Percentiles rank a stretch among this genome's conserved stretches.
Conservation (phyloP, 805 yeast species). For the Candida ulmi region DNA sequence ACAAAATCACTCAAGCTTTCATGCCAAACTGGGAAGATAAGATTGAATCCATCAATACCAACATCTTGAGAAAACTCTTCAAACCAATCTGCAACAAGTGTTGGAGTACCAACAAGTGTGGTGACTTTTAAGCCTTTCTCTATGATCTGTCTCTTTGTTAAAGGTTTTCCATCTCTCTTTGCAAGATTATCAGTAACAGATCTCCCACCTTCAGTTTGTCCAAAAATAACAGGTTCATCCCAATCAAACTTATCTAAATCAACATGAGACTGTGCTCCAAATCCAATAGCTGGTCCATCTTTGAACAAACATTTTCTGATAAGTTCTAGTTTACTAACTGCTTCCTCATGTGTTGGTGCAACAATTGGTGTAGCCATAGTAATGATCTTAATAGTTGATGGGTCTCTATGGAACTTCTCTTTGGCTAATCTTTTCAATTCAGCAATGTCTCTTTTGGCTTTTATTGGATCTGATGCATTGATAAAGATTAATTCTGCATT, state of each 20-base stretch:
- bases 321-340: slow-evolving; percentile 23
- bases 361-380: slow-evolving; percentile 33
- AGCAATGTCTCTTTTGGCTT: slow-evolving; percentile 25
- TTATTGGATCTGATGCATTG: slow-evolving; percentile 28
- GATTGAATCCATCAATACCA: slow-evolving; percentile 39
- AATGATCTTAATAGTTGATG: slow-evolving; percentile 32
- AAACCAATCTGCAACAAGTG: slow-evolving; percentile 34
- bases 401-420: slow-evolving; percentile 31
- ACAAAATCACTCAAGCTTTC: slow-evolving; percentile 33
- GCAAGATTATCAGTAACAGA: slow-evolving; percentile 28
- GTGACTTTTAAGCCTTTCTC: slow-evolving; percentile 27
- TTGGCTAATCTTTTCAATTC: slow-evolving; percentile 29
- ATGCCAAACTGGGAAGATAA: slow-evolving; percentile 32
- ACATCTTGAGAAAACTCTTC: slow-evolving; percentile 33
- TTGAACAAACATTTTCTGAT: slow-evolving; percentile 29
- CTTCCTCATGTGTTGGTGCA: slow-evolving; percentile 37
- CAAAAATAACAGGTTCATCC: slow-evolving; percentile 26
- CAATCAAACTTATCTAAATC: slow-evolving; percentile 29
- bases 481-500: slow-evolving; percentile 38
- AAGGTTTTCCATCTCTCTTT: slow-evolving; percentile 13
- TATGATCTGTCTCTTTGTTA: slow-evolving; percentile 25
- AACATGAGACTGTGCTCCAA: slow-evolving; percentile 41
- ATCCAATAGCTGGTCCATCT: slow-evolving; percentile 39
- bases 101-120: slow-evolving; percentile 30
- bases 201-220: slow-evolving; percentile 28